Base-by-base conservation (phyloP, 306 rosid species). In the Pachyrhizus erosus region DNA sequence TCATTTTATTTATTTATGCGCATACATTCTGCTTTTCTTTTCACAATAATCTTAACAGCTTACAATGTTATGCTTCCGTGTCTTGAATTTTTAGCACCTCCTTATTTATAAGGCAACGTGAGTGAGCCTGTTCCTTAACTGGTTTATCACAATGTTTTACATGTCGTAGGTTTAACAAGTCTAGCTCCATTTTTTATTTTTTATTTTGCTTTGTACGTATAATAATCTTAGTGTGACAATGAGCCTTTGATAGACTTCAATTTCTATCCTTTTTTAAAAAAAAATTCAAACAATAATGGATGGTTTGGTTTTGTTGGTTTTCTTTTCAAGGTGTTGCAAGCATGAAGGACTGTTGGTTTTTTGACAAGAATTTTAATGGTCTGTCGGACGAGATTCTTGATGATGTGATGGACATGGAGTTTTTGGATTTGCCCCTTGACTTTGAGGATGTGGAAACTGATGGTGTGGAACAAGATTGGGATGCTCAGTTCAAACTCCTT, bases 391-490 rank as follows among this genome's bases (percentile, higher is more conserved):
- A 89, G 12, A 68, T 71, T 49, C 79, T 85, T 2, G 85, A 84
- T 17, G 88, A 88, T 37, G 85, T 85, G 24, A 45, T 87, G 54
- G 87, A 77, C 37, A 46, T 87, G 29, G 85, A 77, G 26, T 55
- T 83, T 62, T 84, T 91, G 3, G 87, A 93, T 79, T 90, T 91
- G 2, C 90, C 90, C 2, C 27, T 86, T 73, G 98, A 93, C 42
- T 37, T 37, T 37, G 42, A 37, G 71, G 98, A 93, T 82, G 80
- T 86, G 75, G 98, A 89, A 73, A 76, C 34, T 67, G 79, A 73
- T 45, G 78, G 61, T 45, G 82, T 33, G 54, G 92, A 78, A 18
- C 88, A 86, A 23, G 94, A 91, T 83, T 93, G 98, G 97, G 84
- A 75, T 77, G 77, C 88, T 29, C 84, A 86, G 60, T 82, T 93